Base-by-base conservation (phyloP, 345 rosid genomes). In the Litchi chinensis region DNA sequence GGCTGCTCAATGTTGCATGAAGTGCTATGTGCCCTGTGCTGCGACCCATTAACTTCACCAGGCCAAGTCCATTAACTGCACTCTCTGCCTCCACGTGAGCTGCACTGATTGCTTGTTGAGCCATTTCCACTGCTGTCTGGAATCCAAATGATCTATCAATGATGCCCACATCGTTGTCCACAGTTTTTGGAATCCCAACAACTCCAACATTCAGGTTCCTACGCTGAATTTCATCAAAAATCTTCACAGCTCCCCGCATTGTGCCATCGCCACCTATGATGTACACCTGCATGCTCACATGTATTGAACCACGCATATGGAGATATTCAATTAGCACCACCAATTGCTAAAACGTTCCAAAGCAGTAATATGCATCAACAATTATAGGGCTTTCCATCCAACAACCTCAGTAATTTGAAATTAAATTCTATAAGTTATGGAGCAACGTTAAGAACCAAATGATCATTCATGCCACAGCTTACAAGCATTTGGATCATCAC, bases 1-100 rank as follows among this genome's bases (percentile, higher is more conserved):
- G 89, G 87, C 95, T 95, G 84, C 98, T 93, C 65, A 95, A 82
- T 15, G 99, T 93, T 46, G 99, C 90, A 39, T 95, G 85, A 40
- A 95, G 87, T 19, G 97, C 91, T 76, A 95, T 95, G 86, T 95
- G 98, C 48, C 99, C 97, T 10, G 97, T 92, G 85, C 95, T 90
- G 84, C 97, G 83, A 21, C 98, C 98, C 98, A 94, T 95, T 50
- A 93, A 86, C 89, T 94, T 95, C 70, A 95, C 97, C 28, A 92
- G 81, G 57, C 97, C 98, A 21, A 92, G 89, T 32, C 97, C 98
- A 69, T 95, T 92, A 46, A 92, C 97, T 4, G 97, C 98, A 71
- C 98, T 95, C 89, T 93, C 92, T 2, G 98, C 98, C 85, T 95
- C 99, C 43, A 93, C 93, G 63, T 87, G 95, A 65, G 94, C 97